Evolutionary conservation across 176 grass and related monocot species (phyloP), one percentile per base, ranked within the genome.

Genomic region (Rhipidocladum racemiflorum): DNA sequence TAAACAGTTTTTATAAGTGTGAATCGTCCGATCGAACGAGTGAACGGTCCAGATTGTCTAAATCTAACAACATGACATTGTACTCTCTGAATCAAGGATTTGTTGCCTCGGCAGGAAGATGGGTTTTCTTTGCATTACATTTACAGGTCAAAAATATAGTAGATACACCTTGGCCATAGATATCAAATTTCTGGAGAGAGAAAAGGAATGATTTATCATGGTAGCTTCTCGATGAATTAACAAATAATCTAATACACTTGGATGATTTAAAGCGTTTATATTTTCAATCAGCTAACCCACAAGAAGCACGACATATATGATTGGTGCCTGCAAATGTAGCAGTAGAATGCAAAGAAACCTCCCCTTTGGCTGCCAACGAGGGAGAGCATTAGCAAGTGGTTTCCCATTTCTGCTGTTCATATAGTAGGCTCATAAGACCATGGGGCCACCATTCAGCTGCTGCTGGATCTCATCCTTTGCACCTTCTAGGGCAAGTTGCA

Each of bases 401-500:
- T 35, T 35, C 34, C 34, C 34, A 35, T 35, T 35, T 35, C 34
- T 35, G 4, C 5, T 35, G 5, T 53, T 15, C n/a, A n/a, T n/a
- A 23, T 39, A 55, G 4, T 27, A 28, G 28, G 16, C n/a, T 57
- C 16, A 13, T 34, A 16, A 45, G 24, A 27, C 40, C 16, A 1
- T 25, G 62, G 61, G 51, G 7, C 51, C 51, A 10, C 51, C 2
- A 10, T 72, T 50, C 80, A 73, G 80, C 49, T 77, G 28, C 20
- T 60, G 82, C 21, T 48, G 12, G 73, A 61, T 66, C 45, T 45
- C 51, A 61, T 49, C 51, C 59, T 61, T 17, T 28, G 12, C 40
- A 51, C 65, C 24, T 78, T 77, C 27, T 3, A 77, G 49, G 36
- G 14, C 24, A 55, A 34, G 11, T 74, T 83, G 81, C 38, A 42